Evolutionary conservation across 352 stramenopile species (phyloP).

Genomic region (Phytophthora macrochlamydospora): DNA sequence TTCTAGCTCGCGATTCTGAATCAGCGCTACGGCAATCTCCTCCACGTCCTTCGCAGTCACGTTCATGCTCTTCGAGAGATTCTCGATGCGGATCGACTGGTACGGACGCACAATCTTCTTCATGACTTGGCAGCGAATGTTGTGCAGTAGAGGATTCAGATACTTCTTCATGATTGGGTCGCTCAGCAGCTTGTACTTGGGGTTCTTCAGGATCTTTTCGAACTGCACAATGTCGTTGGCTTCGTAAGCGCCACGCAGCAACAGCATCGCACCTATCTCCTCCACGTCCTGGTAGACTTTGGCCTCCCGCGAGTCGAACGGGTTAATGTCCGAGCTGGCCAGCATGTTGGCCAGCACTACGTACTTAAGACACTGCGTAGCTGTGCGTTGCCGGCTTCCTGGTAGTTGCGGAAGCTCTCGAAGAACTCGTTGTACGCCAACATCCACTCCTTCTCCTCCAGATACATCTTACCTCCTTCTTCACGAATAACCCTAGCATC

Average conservation of each 20-base stretch:
- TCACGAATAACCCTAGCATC: slow-evolving; percentile 81
- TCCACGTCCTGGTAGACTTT: slow-evolving; percentile 90
- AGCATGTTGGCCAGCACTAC: slow-evolving; percentile 94
- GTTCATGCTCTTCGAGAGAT: slow-evolving; percentile 91
- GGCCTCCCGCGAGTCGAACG: slow-evolving; percentile 93
- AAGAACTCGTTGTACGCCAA: slow-evolving; percentile 95
- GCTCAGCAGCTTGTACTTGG: slow-evolving; percentile 90
- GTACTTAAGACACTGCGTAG: slow-evolving; percentile 93
- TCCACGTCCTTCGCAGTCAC: slow-evolving; percentile 89
- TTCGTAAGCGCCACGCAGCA: slow-evolving; percentile 75
- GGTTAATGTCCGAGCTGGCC: slow-evolving; percentile 92
- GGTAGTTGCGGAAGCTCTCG: slow-evolving; percentile 93
- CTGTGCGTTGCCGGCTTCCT: slow-evolving; percentile 90
- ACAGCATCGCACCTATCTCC: slow-evolving; percentile 79
- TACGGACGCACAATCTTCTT: slow-evolving; percentile 92
- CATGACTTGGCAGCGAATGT: slow-evolving; percentile 94
- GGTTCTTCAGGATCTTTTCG: slow-evolving; percentile 91
- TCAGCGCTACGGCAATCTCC: slow-evolving; percentile 89
- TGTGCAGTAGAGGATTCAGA: slow-evolving; percentile 91
- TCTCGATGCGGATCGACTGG: slow-evolving; percentile 87
- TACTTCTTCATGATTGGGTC: slow-evolving; percentile 94
- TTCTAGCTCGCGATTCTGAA: slow-evolving; percentile 90
- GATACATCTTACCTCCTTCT: slow-evolving; percentile 94
- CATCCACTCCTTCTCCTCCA: slow-evolving; percentile 89
- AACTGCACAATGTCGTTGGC: slow-evolving; percentile 94